Base-by-base conservation (phyloP, 2,329 filamentous ascomycete species). In the Volutella citrinella region DNA sequence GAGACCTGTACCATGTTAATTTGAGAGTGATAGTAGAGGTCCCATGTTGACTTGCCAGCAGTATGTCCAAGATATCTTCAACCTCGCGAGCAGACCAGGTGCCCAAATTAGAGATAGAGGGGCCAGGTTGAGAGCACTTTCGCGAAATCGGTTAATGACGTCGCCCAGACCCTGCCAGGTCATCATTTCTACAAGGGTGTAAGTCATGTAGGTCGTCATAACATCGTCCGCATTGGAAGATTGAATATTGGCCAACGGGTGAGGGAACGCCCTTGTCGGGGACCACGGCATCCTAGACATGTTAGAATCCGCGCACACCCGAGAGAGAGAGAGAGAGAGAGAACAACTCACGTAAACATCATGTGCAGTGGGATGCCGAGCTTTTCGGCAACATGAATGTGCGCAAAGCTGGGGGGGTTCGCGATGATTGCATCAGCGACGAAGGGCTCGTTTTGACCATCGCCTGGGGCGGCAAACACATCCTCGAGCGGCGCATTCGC, bases 111-210 rank as follows among this genome's bases (percentile, higher is more conserved):
- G 68, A 41, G 84, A 88, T 25, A 96, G 72, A 0, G 84, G 76
- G 27, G 93, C 84, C 1, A 96, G 67, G 17, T 84, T 83, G 2
- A 95, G 70, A 11, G 76, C 77, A 38, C 81, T 80, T 45, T 83
- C 80, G 32, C 90, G 74, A 53, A 95, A 96, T 10, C 81, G 76
- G 55, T 97, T 96, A 55, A 96, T 91, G 6, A 96, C 70, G 59
- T 96, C 90, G 22, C 90, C 90, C 5, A 95, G 66, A 0, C 88
- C 89, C 61, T 95, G 88, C 88, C 88, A 95, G 10, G 89, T 90
- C 72, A 95, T 80, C 76, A 94, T 87, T 48, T 95, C 89, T 3
- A 95, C 84, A 14, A 95, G 68, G 1, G 83, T 80, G 51, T 95
- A 95, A 0, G 84, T 86, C 36, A 94, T 72, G 53, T 87, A 91